Evolutionary conservation across 164 flowering plant genomes (phyloP).

Genomic region (Aristolochia californica): DNA sequence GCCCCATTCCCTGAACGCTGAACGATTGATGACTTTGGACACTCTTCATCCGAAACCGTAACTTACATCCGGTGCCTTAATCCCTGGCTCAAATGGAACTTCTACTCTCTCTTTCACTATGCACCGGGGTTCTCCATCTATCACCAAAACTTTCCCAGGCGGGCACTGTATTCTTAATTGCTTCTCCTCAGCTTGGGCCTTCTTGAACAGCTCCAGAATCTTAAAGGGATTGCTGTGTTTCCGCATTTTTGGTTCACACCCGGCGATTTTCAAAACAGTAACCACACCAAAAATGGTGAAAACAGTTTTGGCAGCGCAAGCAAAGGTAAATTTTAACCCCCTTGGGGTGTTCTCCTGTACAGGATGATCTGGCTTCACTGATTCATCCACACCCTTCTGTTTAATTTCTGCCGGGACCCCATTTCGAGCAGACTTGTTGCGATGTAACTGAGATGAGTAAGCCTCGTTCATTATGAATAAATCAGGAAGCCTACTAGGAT

Average conservation of each 20-base stretch:
- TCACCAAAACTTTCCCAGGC: slow-evolving; percentile 67
- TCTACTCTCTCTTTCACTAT: slow-evolving; percentile 88
- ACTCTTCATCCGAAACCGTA: slow-evolving; percentile 66
- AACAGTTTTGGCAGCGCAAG: slow-evolving; percentile 43
- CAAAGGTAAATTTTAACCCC: slow-evolving; percentile 28
- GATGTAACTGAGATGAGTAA: slow-evolving; percentile 25
- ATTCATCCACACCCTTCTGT: slow-evolving; percentile 12
- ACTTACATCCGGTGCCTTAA: slow-evolving; percentile 53
- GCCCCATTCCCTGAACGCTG: not conserved
- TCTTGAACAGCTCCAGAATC: slow-evolving; percentile 23
- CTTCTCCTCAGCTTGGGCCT: slow-evolving; percentile 19
- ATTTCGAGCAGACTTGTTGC: slow-evolving; percentile 21
- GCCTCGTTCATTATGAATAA: slow-evolving; percentile 31
- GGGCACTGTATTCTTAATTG: slow-evolving; percentile 39
- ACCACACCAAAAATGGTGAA: slow-evolving; percentile 59
- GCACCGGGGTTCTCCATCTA: slow-evolving; percentile 64
- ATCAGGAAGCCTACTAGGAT: slow-evolving; percentile 51
- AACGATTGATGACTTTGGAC: not conserved
- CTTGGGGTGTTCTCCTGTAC: slow-evolving; percentile 17
- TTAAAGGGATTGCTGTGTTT: slow-evolving; percentile 27
- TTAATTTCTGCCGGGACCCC: slow-evolving; percentile 16
- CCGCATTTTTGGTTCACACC: slow-evolving; percentile 42
- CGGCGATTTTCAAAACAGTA: slow-evolving; percentile 51
- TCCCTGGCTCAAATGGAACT: slow-evolving; percentile 60
- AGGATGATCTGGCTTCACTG: slow-evolving; percentile 11